Evolutionary conservation across 345 rosid species (phyloP).

Genomic region (Aquilaria yunnanensis): DNA sequence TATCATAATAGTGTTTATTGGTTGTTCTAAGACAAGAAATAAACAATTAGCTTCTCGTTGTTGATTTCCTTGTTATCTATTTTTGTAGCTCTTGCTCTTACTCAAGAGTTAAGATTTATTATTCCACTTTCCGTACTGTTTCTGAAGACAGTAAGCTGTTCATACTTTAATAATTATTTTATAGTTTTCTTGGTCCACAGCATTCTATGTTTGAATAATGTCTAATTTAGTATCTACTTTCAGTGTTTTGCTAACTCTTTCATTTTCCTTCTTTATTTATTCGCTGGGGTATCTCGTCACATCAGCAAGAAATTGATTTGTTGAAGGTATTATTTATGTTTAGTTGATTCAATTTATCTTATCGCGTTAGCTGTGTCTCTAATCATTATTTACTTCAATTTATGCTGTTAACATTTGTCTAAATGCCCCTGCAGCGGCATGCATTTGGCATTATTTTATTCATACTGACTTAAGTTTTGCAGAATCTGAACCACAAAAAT

Average conservation of each 20-base stretch:
- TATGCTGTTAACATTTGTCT: not conserved
- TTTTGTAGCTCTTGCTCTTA: no score
- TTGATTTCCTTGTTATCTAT: no score
- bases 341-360: not conserved
- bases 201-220: not conserved
- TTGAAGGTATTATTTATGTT: conserved; percentile 53
- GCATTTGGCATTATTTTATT: conserved; percentile 9
- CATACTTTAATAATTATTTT: no score
- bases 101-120: no score
- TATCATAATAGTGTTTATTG: no score
- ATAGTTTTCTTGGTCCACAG: conserved; percentile 2
- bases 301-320: conserved; percentile 98
- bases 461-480: conserved; percentile 20
- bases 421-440: conserved; percentile 2
- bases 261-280: conserved; percentile 26
- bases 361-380: not conserved
- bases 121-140: no score
- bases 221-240: not conserved
- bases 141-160: no score
- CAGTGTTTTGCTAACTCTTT: conserved; percentile 29
- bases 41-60: no score
- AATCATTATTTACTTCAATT: not conserved
- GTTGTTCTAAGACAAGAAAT: no score
- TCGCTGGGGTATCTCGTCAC: conserved; percentile 22
- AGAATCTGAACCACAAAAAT: conserved; percentile 97